Base-by-base conservation (phyloP, 495 filamentous ascomycete genomes). In the Lindgomyces ingoldianus region DNA sequence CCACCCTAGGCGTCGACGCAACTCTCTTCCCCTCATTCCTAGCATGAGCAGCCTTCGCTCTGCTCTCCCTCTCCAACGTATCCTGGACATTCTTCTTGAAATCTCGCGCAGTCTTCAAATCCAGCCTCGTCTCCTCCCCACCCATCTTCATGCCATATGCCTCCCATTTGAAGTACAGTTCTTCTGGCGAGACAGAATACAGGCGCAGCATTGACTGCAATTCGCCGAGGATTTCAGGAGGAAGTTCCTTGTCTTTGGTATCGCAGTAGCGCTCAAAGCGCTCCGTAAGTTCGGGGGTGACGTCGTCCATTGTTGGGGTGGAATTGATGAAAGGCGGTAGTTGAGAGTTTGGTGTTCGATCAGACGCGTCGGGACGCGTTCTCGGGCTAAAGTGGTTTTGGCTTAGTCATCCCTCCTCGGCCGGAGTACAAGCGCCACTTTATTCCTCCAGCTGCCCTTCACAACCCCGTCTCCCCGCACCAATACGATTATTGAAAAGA, bases 141-240 rank as follows among this genome's bases (percentile, higher is more conserved):
- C 85, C 85, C 89, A 97, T 94, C 77, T 93, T 96, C 68, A 98
- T 88, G 72, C 86, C 89, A 80, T 96, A 98, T 0, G 91, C 91
- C 70, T 98, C 93, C 94, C 94, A 98, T 83, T 97, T 96, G 84
- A 87, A 97, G 73, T 89, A 96, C 18, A 97, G 80, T 69, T 98
- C 93, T 72, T 96, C 84, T 25, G 84, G 80, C 27, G 83, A 79
- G 58, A 96, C 82, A 19, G 83, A 81, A 74, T 96, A 90, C 18
- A 97, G 78, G 52, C 87, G 86, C 74, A 94, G 83, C 67, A 96
- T 95, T 26, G 89, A 92, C 69, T 86, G 82, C 42, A 98, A 79
- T 74, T 96, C 93, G 21, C 80, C 76, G 41, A 89, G 76, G 49
- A 96, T 81, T 75, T 96, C 91, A 56, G 86, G 78, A 47, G 87